These are phyloP conservation scores for Serendipita sp. DNA, from an alignment of 768 basidiomycete species.

Conservation along the genomic window DNA sequence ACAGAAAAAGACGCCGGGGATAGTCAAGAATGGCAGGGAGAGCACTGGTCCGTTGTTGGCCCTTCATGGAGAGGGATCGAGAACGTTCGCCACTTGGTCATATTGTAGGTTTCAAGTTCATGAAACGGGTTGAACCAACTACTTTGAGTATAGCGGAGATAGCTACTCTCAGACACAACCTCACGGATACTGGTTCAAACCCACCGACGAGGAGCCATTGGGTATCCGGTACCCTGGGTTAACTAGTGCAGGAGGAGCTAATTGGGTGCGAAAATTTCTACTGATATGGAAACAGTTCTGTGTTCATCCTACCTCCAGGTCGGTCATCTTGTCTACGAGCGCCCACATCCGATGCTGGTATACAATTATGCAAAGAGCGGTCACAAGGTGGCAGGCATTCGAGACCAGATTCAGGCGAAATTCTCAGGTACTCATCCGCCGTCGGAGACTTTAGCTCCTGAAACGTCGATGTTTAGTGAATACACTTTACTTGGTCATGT, in stretches of 20 bases:
- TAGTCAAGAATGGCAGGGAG: not conserved
- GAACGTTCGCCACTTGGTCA: conserved; percentile 28
- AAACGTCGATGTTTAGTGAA: conserved; percentile 31
- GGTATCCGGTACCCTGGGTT: conserved; percentile 35
- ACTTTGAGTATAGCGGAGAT: conserved; percentile 34
- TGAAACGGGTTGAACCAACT: not conserved
- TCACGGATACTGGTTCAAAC: conserved; percentile 20
- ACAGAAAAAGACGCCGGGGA: not conserved
- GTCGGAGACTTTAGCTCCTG: conserved; percentile 28
- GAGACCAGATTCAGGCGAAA: conserved; percentile 23
- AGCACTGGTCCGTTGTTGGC: conserved; percentile 9
- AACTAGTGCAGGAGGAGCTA: conserved; percentile 36
- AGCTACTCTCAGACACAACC: conserved; percentile 34
- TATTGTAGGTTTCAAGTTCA: conserved; percentile 32
- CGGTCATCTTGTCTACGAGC: conserved; percentile 16
- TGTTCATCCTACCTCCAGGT: conserved; percentile 12
- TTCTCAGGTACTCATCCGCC: conserved; percentile 25
- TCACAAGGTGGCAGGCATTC: conserved; percentile 22
- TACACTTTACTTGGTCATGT: not conserved
- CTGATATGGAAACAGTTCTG: conserved; percentile 13
- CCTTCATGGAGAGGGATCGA: conserved; percentile 30
- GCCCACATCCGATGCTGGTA: conserved; percentile 29
- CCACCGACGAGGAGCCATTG: conserved; percentile 29
- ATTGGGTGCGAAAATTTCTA: conserved; percentile 42
- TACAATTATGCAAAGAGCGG: conserved; percentile 40